These are phyloP conservation scores for Plantago major DNA, from an alignment of 257 asterid species.

Conservation along the genomic window DNA sequence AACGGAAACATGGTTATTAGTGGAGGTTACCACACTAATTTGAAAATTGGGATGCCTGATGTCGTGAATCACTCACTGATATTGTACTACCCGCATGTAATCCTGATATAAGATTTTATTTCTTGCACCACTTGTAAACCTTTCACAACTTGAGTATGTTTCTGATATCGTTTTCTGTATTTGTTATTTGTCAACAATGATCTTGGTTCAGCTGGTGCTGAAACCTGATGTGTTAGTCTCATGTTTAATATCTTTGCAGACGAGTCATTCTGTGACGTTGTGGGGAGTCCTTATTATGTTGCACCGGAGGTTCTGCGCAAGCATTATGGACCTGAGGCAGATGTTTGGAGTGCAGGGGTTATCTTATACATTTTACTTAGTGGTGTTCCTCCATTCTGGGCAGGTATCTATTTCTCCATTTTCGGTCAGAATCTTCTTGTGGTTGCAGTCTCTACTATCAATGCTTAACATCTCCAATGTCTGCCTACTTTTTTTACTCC, in stretches of 20 bases:
- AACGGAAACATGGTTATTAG: too few relatives aligned
- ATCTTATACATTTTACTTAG: constrained; percentile 87
- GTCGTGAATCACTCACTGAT: too few relatives aligned
- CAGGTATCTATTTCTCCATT: constrained; percentile 41
- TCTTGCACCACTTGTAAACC: neutral
- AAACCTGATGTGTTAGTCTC: constrained; percentile 2
- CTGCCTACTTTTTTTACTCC: constrained; percentile 29
- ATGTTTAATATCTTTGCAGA: constrained; percentile 34
- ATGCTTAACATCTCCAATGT: constrained; percentile 16
- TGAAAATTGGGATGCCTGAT: too few relatives aligned
- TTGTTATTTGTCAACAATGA: neutral
- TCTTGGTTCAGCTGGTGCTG: neutral
- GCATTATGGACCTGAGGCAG: constrained; percentile 92
- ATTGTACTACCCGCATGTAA: too few relatives aligned
- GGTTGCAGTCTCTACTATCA: constrained; percentile 2
- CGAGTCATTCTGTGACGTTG: constrained; percentile 78
- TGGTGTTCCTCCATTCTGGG: constrained; percentile 97
- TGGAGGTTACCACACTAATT: too few relatives aligned
- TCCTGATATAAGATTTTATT: too few relatives aligned
- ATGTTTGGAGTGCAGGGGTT: constrained; percentile 97
- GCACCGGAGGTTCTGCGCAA: constrained; percentile 91
- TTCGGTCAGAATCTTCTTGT: neutral
- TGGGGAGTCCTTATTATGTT: constrained; percentile 93
- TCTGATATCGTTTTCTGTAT: neutral
- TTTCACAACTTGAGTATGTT: neutral